A percentile compares a stretch with the other conserved stretches of the same genome.
Evolutionary conservation across 495 filamentous ascomycete genomes (phyloP).

Genomic region (Xylaria sp.): DNA sequence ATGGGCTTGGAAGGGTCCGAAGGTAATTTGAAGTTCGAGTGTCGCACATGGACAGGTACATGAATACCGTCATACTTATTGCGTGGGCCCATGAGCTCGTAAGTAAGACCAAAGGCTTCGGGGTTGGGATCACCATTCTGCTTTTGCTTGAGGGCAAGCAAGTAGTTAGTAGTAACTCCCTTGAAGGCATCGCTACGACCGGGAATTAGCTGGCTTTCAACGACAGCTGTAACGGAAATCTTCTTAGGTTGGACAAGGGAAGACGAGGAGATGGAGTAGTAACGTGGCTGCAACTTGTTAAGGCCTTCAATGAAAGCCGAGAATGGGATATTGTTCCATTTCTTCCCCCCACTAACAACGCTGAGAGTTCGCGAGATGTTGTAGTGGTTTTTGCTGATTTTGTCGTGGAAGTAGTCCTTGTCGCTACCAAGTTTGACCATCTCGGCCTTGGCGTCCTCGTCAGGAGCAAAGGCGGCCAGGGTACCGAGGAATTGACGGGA

Average conservation of each 20-base stretch:
- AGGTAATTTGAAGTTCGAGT: constrained; percentile 99
- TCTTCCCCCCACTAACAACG: constrained; percentile 69
- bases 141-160: constrained; percentile 95
- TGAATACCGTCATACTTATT: constrained; percentile 98
- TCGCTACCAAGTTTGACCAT: constrained; percentile 88
- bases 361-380: constrained; percentile 93
- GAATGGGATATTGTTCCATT: constrained; percentile 87
- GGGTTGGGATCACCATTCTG: constrained; percentile 90
- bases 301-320: constrained; percentile 93
- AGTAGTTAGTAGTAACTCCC: constrained; percentile 97
- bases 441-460: constrained; percentile 81
- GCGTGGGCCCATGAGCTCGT: constrained; percentile 86
- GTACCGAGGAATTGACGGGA: constrained; percentile 94
- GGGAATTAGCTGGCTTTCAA: constrained; percentile 80
- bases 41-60: constrained; percentile 92
- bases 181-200: constrained; percentile 83
- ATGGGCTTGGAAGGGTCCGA: constrained; percentile 93
- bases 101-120: constrained; percentile 85
- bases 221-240: constrained; percentile 93
- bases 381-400: constrained; percentile 79
- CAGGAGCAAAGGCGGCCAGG: constrained; percentile 88
- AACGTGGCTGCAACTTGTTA: constrained; percentile 93
- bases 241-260: constrained; percentile 92
- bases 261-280: constrained; percentile 99
- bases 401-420: constrained; percentile 95